A percentile compares a stretch with the other conserved stretches of the same genome.
phyloP scores from a whole-genome alignment of 441 rosid species.

The Adansonia madagascariensis region DNA sequence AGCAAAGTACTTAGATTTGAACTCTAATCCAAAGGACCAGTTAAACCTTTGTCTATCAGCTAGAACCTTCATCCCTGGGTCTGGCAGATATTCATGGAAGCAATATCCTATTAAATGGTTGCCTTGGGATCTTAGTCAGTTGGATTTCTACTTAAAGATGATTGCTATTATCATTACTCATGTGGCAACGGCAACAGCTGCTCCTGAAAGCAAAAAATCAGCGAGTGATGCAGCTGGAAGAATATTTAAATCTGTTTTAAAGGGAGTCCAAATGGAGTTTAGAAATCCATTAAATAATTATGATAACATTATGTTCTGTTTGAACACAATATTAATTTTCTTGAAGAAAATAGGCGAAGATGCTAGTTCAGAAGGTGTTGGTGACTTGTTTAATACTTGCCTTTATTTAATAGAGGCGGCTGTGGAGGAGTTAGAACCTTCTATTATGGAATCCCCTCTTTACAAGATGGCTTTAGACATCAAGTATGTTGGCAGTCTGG shows the following conservation, averaged over 20 bases:
- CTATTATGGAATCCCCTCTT: slow-evolving; percentile 54
- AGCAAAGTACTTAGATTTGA: slow-evolving; percentile 37
- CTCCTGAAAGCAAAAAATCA: slow-evolving; percentile 36
- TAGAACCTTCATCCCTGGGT: slow-evolving; percentile 30
- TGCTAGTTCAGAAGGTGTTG: slow-evolving; percentile 24
- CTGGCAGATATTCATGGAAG: slow-evolving; percentile 35
- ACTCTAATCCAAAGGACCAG: slow-evolving; percentile 32
- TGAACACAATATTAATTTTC: slow-evolving; percentile 47
- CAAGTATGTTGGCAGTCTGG: slow-evolving; percentile 38
- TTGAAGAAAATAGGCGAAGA: slow-evolving; percentile 40
- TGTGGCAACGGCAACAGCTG: slow-evolving; percentile 26
- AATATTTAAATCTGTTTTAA: slow-evolving; percentile 54
- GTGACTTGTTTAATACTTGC: slow-evolving; percentile 26
- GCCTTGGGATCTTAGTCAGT: slow-evolving; percentile 46
- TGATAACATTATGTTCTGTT: slow-evolving; percentile 40
- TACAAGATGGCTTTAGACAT: slow-evolving; percentile 55
- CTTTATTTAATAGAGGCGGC: slow-evolving; percentile 42
- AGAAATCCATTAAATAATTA: slow-evolving; percentile 36
- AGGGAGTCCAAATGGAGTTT: slow-evolving; percentile 47
- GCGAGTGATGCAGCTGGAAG: slow-evolving; percentile 47
- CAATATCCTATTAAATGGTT: slow-evolving; percentile 53
- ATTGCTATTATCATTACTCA: slow-evolving; percentile 39
- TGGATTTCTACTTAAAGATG: slow-evolving; percentile 45
- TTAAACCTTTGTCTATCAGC: slow-evolving; percentile 27
- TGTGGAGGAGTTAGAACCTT: slow-evolving; percentile 52